These are phyloP conservation scores for Russula vinacea DNA, from an alignment of 768 basidiomycete genomes.

Conservation along the genomic window DNA sequence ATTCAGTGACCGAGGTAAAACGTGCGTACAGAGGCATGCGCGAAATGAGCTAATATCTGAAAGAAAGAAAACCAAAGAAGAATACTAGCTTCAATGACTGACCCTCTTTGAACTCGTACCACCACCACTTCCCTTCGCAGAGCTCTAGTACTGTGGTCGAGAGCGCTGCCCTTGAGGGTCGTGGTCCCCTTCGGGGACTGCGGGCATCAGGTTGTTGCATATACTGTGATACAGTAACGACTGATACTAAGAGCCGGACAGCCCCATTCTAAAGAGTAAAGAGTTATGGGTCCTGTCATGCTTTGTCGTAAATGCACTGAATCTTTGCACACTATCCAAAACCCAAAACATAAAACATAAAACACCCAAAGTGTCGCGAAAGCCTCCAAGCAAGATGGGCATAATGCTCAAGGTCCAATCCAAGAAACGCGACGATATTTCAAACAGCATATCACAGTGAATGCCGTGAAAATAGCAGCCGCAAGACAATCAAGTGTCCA, in stretches of 20 bases:
- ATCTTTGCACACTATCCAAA: too few relatives aligned
- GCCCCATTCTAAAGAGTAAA: too few relatives aligned
- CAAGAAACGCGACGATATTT: not conserved
- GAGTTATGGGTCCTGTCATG: too few relatives aligned
- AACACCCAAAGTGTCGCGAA: not conserved
- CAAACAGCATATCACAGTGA: constrained; percentile 3
- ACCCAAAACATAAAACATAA: too few relatives aligned
- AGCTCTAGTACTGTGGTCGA: not conserved
- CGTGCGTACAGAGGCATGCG: constrained; percentile 3
- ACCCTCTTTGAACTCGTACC: not conserved
- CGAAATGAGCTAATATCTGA: not conserved
- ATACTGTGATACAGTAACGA: too few relatives aligned
- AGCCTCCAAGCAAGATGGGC: not conserved
- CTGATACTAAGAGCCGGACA: too few relatives aligned
- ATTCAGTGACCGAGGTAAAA: not conserved
- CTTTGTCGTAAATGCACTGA: constrained; percentile 1
- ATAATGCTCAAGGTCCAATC: not conserved
- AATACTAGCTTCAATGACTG: not conserved
- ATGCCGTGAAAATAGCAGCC: not conserved
- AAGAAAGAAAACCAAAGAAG: constrained; percentile 11
- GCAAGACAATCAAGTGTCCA: not conserved
- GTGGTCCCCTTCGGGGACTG: not conserved
- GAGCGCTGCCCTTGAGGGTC: not conserved
- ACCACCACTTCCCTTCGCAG: not conserved
- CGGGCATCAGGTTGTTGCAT: too few relatives aligned